Conservation (phyloP, 2,329 filamentous ascomycete species). For the Fusarium fracticaudum region DNA sequence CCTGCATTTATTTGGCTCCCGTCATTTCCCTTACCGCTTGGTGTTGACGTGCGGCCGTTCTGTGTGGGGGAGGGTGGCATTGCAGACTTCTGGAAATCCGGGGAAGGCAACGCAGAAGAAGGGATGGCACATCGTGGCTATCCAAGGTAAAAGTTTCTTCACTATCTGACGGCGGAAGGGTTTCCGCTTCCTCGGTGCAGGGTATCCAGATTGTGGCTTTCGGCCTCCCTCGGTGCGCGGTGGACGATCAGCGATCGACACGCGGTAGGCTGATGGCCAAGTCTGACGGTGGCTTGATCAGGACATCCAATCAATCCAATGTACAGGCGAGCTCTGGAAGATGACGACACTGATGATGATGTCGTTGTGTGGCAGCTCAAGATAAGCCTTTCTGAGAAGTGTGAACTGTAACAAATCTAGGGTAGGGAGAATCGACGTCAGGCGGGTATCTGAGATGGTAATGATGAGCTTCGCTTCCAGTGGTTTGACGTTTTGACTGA, state of each 20-base stretch:
- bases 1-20: slow-evolving; percentile 33
- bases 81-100: slow-evolving; percentile 38
- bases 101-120: slow-evolving; percentile 16
- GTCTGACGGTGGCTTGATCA: slow-evolving; percentile 23
- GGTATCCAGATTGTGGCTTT: neutral
- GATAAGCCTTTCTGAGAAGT: slow-evolving; percentile 1
- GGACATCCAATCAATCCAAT: slow-evolving; percentile 14
- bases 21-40: slow-evolving; percentile 25
- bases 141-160: neutral
- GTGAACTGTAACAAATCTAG: neutral
- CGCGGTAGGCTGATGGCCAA: slow-evolving; percentile 19
- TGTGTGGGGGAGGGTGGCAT: slow-evolving; percentile 32
- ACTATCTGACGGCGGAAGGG: slow-evolving; percentile 25
- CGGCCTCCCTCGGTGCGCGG: slow-evolving; percentile 21
- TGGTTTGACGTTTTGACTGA: slow-evolving; percentile 1
- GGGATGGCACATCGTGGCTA: neutral
- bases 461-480: slow-evolving; percentile 8
- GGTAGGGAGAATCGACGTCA: neutral
- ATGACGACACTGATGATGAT: slow-evolving; percentile 28
- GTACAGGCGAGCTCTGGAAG: slow-evolving; percentile 5
- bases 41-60: slow-evolving; percentile 21
- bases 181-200: slow-evolving; percentile 18
- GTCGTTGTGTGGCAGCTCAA: slow-evolving; percentile 3
- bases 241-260: slow-evolving; percentile 29
- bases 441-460: neutral